Conservation (phyloP, 2,329 filamentous ascomycete species). For the Paradendryphiella salina region DNA sequence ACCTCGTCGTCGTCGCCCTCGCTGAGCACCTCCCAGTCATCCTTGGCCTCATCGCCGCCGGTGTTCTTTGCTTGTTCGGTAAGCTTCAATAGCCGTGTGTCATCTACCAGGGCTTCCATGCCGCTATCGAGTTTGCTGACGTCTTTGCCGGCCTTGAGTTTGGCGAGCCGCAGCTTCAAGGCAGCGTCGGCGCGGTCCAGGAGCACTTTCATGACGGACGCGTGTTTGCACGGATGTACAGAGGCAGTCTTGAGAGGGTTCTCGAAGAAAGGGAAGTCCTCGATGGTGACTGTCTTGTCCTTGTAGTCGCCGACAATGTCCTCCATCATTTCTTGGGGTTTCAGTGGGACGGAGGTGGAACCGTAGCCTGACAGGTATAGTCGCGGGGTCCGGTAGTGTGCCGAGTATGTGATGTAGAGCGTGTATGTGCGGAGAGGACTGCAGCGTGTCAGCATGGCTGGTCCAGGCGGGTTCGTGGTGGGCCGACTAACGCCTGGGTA, state of each 20-base stretch:
- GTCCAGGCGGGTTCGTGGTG: background rate
- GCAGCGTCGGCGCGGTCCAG: conserved; percentile 94
- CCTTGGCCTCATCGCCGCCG: conserved; percentile 48
- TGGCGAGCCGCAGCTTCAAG: conserved; percentile 83
- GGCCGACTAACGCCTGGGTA: conserved; percentile 58
- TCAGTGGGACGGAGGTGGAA: conserved; percentile 75
- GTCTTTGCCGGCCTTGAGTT: conserved; percentile 67
- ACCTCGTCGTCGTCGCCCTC: conserved; percentile 70
- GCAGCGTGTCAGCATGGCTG: conserved; percentile 19
- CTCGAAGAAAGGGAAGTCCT: conserved; percentile 95
- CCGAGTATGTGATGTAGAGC: conserved; percentile 96
- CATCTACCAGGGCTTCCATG: conserved; percentile 84
- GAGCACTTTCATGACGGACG: conserved; percentile 95
- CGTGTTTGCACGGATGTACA: conserved; percentile 96
- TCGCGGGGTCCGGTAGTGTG: conserved; percentile 93
- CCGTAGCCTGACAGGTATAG: conserved; percentile 92
- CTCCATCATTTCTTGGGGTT: conserved; percentile 89
- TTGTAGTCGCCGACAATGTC: conserved; percentile 96
- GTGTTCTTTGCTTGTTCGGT: conserved; percentile 53
- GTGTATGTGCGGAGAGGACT: conserved; percentile 92
- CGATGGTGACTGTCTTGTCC: conserved; percentile 96
- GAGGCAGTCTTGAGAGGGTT: conserved; percentile 93
- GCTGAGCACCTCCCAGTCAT: conserved; percentile 66
- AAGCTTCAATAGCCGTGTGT: conserved; percentile 67
- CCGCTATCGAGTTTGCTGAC: conserved; percentile 61